Base-by-base conservation (phyloP, 345 rosid species). In the Lepidium didymum region DNA sequence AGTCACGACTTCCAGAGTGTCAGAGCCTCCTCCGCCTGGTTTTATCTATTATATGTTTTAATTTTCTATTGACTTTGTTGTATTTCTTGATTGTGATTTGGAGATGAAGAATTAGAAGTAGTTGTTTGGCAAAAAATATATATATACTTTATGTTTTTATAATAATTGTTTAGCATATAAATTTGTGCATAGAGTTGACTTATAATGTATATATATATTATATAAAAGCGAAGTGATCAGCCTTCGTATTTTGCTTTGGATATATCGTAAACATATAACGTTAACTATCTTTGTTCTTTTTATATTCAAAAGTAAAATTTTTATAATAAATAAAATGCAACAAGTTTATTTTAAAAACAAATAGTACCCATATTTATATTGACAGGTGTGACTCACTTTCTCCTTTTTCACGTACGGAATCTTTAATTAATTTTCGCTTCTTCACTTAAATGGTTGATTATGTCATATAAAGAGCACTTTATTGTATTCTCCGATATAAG, bases 381-480 rank as follows among this genome's bases (percentile, higher is more conserved):
- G 16, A 18, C 13, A 55, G 57, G 65, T 64, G 70, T 16, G 18
- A 41, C 36, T n/a, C 37, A 33, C 65, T 56, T 38, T 62, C 56
- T 16, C 18, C 18, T 11, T 44, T 62, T 44, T 13, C 5, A 6
- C 8, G 64, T 71, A 71, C 47, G 62, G 53, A 62, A 21, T 16
- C 36, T 19, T 65, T 11, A 5, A 15, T 10, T 16, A 14, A 56
- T 10, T 36, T 38, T 13, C 10, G 4, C 38, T 1, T 25, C 13
- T 4, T 16, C 11, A 37, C 15, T 37, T 55, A 55, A 55, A 55
- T 70, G 56, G 62, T 51, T 59, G 56, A 23, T 66, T 74, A 74
- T 67, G 77, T 59, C 67, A 65, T 65, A 58, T n/a, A n/a, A n/a
- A n/a, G n/a, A n/a, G n/a, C n/a, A n/a, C n/a, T 9, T 46, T 5